phyloP scores from a whole-genome alignment of 2,329 filamentous ascomycete genomes.

The Alternaria consortialis region DNA sequence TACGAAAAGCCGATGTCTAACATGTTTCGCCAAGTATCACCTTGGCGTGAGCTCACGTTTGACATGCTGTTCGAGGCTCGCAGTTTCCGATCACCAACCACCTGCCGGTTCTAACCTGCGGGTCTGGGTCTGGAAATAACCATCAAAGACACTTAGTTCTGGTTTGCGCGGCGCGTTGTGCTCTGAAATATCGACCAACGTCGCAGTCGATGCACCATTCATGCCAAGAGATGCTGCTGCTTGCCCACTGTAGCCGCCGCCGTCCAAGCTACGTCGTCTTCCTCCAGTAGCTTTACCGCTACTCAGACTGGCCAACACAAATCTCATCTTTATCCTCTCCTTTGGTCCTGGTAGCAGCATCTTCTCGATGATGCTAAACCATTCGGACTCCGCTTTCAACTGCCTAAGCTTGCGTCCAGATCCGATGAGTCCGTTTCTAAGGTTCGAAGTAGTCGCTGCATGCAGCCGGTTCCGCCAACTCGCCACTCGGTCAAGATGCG shows the following conservation, averaged over 20 bases:
- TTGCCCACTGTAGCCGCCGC: constrained; percentile 45
- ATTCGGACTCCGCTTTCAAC: constrained; percentile 45
- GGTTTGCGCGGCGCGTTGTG: constrained; percentile 30
- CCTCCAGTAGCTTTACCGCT: constrained; percentile 39
- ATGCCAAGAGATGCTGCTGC: constrained; percentile 31
- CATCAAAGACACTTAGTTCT: constrained; percentile 48
- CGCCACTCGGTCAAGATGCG: constrained; percentile 49
- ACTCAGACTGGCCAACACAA: constrained; percentile 39
- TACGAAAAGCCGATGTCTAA: constrained; percentile 1
- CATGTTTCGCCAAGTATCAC: constrained; percentile 28
- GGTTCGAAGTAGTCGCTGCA: constrained; percentile 41
- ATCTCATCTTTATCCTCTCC: constrained; percentile 47
- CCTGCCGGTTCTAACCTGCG: constrained; percentile 32
- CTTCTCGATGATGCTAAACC: constrained; percentile 48
- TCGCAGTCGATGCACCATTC: constrained; percentile 17
- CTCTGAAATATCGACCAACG: constrained; percentile 27
- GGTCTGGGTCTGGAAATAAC: constrained; percentile 48
- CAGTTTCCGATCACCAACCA: constrained; percentile 25
- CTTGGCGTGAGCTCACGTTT: constrained; percentile 8
- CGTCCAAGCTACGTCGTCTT: constrained; percentile 48
- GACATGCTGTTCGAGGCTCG: constrained; percentile 1
- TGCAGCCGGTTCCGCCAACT: constrained; percentile 46
- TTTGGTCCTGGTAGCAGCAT: constrained; percentile 47
- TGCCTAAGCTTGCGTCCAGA: constrained; percentile 44
- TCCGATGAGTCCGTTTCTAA: constrained; percentile 40